Conservation (phyloP, 2,329 filamentous ascomycete species). For the Plenodomus tracheiphilus region DNA sequence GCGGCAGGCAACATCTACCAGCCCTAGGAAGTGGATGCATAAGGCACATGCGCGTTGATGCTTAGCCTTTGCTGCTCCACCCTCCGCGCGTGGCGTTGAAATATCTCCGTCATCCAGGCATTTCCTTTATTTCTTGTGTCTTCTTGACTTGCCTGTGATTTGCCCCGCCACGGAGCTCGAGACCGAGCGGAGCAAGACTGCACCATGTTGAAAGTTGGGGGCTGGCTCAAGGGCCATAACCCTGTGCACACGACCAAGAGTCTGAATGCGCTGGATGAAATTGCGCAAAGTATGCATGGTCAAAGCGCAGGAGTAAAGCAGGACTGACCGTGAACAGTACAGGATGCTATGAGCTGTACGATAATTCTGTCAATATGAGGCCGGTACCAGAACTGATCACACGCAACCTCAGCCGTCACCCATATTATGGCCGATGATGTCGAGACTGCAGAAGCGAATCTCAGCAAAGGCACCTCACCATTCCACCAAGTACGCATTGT, state of each 20-base stretch:
- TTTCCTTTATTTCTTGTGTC: background rate
- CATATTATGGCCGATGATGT: conserved; percentile 90
- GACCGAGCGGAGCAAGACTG: background rate
- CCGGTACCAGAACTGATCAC: conserved; percentile 23
- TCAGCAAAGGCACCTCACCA: conserved; percentile 74
- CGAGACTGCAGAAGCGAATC: conserved; percentile 73
- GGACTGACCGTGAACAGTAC: conserved; percentile 40
- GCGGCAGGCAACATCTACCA: conserved; percentile 5
- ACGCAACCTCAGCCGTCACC: conserved; percentile 58
- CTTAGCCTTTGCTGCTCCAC: conserved; percentile 2
- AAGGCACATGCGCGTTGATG: conserved; percentile 1
- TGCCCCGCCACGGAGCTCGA: background rate
- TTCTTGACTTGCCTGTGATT: background rate
- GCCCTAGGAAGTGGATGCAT: background rate
- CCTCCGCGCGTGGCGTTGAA: background rate
- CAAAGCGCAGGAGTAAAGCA: background rate
- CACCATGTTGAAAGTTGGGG: conserved; percentile 42
- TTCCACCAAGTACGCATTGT: conserved; percentile 69
- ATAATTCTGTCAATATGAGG: background rate
- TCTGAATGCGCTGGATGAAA: conserved; percentile 61
- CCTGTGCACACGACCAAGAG: conserved; percentile 57
- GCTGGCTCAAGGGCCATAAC: conserved; percentile 43
- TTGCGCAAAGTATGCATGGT: conserved; percentile 54
- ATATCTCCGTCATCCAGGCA: background rate
- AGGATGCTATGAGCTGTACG: conserved; percentile 53